These are phyloP conservation scores for Melanogaster broomeanus DNA, from an alignment of 768 basidiomycete genomes.

Conservation along the genomic window DNA sequence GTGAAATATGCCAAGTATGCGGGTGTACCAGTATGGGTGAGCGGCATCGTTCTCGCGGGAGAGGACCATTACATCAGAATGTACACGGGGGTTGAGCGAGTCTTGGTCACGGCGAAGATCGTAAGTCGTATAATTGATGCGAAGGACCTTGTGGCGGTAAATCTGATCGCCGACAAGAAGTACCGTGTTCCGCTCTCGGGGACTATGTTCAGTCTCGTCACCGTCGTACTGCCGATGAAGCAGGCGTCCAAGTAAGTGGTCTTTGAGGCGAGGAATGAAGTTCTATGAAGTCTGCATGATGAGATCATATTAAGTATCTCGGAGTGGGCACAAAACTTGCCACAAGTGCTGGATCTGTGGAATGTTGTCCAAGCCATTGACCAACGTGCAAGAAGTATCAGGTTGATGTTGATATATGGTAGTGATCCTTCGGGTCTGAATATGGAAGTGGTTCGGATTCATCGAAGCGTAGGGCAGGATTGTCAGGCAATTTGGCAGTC, in stretches of 20 bases:
- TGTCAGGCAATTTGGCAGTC: too few species aligned
- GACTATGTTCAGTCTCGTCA: conserved; percentile 23
- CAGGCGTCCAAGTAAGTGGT: conserved; percentile 18
- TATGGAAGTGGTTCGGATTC: too few species aligned
- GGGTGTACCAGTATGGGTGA: conserved; percentile 41
- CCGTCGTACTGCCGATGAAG: conserved; percentile 19
- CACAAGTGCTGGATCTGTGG: too few species aligned
- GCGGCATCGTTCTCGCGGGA: conserved; percentile 19
- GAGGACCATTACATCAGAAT: conserved; percentile 41
- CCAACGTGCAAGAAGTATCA: too few species aligned
- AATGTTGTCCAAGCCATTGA: too few species aligned
- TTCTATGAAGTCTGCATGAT: conserved; percentile 5
- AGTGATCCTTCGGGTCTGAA: too few species aligned
- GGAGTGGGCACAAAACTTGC: too few species aligned
- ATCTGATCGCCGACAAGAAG: conserved; percentile 21
- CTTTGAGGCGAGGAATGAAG: conserved; percentile 17
- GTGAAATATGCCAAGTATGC: conserved; percentile 9
- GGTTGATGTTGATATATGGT: too few species aligned
- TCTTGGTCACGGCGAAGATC: conserved; percentile 36
- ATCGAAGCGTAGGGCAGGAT: too few species aligned
- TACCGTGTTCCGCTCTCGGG: conserved; percentile 18
- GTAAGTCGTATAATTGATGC: conserved; percentile 33
- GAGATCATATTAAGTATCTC: too few species aligned
- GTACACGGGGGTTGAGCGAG: conserved; percentile 37
- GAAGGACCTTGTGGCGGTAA: conserved; percentile 26